phyloP scores from a whole-genome alignment of 352 stramenopile species.

The Achlya hypogyna region DNA sequence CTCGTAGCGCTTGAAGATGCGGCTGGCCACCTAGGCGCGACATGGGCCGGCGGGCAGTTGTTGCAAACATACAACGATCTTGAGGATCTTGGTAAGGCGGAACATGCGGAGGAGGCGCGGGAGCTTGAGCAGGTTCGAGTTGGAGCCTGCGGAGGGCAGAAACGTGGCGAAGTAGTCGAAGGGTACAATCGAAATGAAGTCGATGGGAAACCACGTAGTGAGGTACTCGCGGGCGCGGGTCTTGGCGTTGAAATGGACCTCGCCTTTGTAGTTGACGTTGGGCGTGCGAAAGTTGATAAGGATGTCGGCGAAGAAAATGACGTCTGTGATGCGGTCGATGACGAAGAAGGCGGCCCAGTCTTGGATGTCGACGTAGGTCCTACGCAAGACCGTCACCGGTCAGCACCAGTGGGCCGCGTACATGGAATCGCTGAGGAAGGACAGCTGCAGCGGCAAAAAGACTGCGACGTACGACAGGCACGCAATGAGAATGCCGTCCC shows the following conservation, averaged over 20 bases:
- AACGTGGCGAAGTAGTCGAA: slow-evolving; percentile 6
- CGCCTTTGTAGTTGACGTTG: not conserved
- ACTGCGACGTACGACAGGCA: slow-evolving; percentile 6
- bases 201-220: not conserved
- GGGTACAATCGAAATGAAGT: slow-evolving; percentile 10
- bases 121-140: not conserved
- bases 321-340: slow-evolving; percentile 7
- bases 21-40: not conserved
- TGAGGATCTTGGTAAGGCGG: slow-evolving; percentile 14
- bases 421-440: slow-evolving; percentile 1
- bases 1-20: slow-evolving; percentile 16
- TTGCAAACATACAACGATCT: slow-evolving; percentile 6
- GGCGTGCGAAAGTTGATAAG: slow-evolving; percentile 10
- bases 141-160: not conserved
- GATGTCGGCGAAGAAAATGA: slow-evolving; percentile 4
- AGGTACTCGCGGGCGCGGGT: not conserved
- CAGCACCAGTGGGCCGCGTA: not conserved
- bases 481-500: slow-evolving; percentile 3
- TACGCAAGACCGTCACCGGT: not conserved
- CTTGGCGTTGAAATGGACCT: not conserved
- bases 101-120: slow-evolving; percentile 17
- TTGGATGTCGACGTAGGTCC: not conserved
- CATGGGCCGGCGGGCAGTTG: not conserved
- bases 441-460: slow-evolving; percentile 10
- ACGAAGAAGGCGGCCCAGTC: not conserved